Conservation (phyloP, 345 rosid genomes). For the Sisymbrium altissimum region DNA sequence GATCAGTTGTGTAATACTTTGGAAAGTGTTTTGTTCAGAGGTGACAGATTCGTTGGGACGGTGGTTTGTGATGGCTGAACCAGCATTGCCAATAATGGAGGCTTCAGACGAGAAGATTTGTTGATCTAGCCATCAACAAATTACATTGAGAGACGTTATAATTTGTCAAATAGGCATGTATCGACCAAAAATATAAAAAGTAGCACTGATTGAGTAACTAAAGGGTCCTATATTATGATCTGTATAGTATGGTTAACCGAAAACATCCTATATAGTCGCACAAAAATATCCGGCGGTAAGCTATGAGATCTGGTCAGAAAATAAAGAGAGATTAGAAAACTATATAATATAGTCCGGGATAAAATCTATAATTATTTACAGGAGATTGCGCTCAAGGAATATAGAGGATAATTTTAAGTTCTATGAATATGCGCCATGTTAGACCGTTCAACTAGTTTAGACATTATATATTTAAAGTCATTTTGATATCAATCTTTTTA, state of each 20-base stretch:
- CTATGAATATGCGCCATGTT: background rate
- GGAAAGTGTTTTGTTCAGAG: constrained; percentile 27
- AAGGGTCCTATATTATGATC: background rate
- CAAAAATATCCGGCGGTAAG: background rate
- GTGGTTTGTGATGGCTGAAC: constrained; percentile 15
- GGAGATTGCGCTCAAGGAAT: background rate
- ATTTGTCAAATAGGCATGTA: background rate
- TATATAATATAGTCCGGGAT: background rate
- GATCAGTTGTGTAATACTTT: constrained; percentile 27
- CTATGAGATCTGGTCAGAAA: background rate
- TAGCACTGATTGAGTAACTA: background rate
- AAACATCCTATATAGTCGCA: background rate
- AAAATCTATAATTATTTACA: background rate
- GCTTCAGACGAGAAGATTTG: background rate
- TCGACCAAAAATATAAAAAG: background rate
- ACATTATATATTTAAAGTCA: background rate
- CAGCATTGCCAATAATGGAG: background rate
- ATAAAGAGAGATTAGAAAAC: too few species aligned
- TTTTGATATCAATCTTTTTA: too few species aligned
- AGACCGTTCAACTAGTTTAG: background rate
- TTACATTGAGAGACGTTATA: background rate
- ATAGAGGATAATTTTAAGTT: too few species aligned
- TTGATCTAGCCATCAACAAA: background rate
- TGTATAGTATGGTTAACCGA: background rate
- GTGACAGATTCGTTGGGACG: constrained; percentile 17